Percentiles rank a stretch among this genome's conserved stretches.
phyloP scores from a whole-genome alignment of 495 filamentous ascomycete genomes.

The Aspergillus homomorphus region DNA sequence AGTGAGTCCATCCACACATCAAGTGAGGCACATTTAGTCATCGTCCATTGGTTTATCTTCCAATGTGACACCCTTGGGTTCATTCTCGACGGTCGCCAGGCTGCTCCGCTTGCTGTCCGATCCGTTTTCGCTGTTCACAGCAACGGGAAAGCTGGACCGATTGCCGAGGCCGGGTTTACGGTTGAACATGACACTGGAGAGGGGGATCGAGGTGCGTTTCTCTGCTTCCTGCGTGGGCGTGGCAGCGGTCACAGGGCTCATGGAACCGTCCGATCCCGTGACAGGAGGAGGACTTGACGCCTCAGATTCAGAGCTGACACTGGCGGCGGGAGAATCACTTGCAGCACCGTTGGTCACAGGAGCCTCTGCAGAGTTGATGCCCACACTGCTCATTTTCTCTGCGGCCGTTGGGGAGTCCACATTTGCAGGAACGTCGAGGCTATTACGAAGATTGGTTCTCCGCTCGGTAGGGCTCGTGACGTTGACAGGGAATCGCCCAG shows the following conservation, averaged over 20 bases:
- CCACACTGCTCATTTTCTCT: constrained; percentile 29
- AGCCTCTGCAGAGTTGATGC: constrained; percentile 26
- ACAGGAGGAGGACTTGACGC: constrained; percentile 35
- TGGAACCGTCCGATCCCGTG: constrained; percentile 35
- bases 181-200: constrained; percentile 29
- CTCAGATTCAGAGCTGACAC: constrained; percentile 34
- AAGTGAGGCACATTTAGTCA: constrained; percentile 16
- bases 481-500: constrained; percentile 78
- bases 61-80: constrained; percentile 68
- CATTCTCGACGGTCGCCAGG: constrained; percentile 31
- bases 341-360: constrained; percentile 36
- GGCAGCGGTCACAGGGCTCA: constrained; percentile 36
- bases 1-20: not conserved
- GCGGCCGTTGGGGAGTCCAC: constrained; percentile 26
- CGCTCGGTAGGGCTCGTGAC: constrained; percentile 58
- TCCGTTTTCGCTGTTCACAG: constrained; percentile 28
- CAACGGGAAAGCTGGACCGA: constrained; percentile 39
- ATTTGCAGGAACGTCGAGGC: constrained; percentile 60
- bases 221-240: constrained; percentile 37
- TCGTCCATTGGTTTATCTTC: constrained; percentile 85
- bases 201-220: constrained; percentile 47
- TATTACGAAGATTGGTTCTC: constrained; percentile 48
- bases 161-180: constrained; percentile 46
- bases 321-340: constrained; percentile 34
- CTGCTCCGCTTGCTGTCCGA: constrained; percentile 48